Conservation (phyloP, 2,329 filamentous ascomycete genomes). For the Venturia pyrina region DNA sequence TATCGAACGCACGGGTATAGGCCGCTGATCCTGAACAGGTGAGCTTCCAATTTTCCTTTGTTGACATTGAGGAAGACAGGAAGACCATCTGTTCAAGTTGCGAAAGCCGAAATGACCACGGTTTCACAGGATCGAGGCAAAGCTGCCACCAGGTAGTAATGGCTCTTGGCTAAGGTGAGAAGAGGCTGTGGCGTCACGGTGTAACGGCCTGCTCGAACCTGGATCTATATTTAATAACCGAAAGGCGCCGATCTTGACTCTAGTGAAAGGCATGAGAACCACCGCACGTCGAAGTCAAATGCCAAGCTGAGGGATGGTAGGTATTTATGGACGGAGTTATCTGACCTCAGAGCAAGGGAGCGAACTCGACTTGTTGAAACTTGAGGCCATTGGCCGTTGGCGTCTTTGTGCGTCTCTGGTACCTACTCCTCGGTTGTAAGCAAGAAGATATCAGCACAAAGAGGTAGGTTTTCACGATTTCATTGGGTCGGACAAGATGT, state of each 20-base stretch:
- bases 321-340: background rate
- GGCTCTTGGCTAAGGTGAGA: background rate
- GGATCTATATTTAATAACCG: background rate
- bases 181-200: background rate
- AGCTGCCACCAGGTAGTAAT: background rate
- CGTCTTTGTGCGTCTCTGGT: background rate
- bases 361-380: background rate
- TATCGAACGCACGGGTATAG: background rate
- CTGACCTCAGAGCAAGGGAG: background rate
- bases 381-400: background rate
- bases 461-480: background rate
- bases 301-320: too few relatives aligned
- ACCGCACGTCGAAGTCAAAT: too few relatives aligned
- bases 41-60: background rate
- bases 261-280: too few relatives aligned
- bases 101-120: background rate
- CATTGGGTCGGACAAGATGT: background rate
- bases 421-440: background rate
- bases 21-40: background rate
- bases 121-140: background rate
- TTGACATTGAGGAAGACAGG: background rate
- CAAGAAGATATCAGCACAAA: background rate
- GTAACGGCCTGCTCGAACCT: background rate
- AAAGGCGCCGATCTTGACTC: background rate
- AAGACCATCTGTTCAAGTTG: background rate